Evolutionary conservation across 352 stramenopile genomes (phyloP).

Genomic region (Globisporangium uncinulatum): DNA sequence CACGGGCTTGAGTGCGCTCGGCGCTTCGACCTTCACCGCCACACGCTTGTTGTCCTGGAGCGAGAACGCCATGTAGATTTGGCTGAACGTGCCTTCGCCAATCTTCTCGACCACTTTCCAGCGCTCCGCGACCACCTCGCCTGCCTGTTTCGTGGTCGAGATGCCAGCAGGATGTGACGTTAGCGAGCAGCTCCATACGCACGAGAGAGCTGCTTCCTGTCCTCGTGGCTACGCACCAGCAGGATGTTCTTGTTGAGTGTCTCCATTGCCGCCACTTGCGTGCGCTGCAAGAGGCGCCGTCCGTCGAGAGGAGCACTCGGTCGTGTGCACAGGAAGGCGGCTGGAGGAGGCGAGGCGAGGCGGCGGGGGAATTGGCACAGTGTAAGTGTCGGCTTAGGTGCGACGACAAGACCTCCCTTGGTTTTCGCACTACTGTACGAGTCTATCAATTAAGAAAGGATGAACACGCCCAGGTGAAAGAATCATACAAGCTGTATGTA

Average conservation of each 20-base stretch:
- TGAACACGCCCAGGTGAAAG: too few species aligned
- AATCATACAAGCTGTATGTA: too few species aligned
- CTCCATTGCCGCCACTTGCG: conserved; percentile 27
- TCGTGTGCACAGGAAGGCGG: too few species aligned
- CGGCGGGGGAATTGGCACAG: too few species aligned
- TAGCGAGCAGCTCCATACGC: background rate
- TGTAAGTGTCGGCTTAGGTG: too few species aligned
- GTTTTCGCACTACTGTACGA: too few species aligned
- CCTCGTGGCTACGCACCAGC: conserved; percentile 29
- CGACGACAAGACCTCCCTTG: too few species aligned
- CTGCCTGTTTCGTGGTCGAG: conserved; percentile 44
- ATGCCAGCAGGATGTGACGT: too few species aligned
- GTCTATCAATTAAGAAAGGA: too few species aligned
- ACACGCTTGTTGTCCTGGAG: conserved; percentile 70
- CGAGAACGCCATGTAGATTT: conserved; percentile 85
- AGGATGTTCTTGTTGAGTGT: conserved; percentile 82
- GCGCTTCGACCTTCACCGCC: conserved; percentile 82
- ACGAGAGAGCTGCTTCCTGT: conserved; percentile 1
- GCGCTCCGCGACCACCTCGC: conserved; percentile 74
- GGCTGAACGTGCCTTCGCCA: conserved; percentile 84
- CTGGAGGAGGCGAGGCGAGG: too few species aligned
- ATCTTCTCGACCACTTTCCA: conserved; percentile 89
- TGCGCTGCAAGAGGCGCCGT: background rate
- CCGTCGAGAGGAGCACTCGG: too few species aligned
- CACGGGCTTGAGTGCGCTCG: conserved; percentile 82